Base-by-base conservation (phyloP, 2,329 filamentous ascomycete species). In the Penicillium nordicum region DNA sequence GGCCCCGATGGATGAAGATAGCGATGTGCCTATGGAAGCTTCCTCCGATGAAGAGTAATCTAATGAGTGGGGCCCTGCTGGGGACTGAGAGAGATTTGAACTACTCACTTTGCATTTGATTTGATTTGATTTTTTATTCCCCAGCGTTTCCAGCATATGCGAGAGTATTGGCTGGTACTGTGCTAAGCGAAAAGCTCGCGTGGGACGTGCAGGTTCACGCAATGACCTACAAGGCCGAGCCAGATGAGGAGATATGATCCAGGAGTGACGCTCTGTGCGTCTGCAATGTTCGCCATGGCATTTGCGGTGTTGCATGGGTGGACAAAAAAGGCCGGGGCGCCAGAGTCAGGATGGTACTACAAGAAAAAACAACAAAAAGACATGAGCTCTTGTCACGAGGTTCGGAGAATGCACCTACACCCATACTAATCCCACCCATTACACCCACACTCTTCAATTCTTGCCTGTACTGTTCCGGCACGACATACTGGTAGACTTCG, bases 291-390 rank as follows among this genome's bases (percentile, higher is more conserved):
- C 64, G 80, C 79, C 82, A 97, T 89, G 50, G 89, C 89, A 62
- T 93, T 88, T 54, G 88, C 89, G 9, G 94, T 89, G 71, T 90
- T 85, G 76, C 94, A 97, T 25, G 94, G 93, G 76, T 99, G 94
- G 65, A 97, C 82, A 74, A 96, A 97, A 74, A 93, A 97, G 48
- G 86, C 84, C 40, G 92, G 90, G 57, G 87, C 74, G 51, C 88
- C 88, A 56, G 86, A 90, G 57, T 89, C 75, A 50, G 94, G 93
- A 80, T 97, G 92, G 74, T 95, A 87, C 85, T 93, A 75, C 71
- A 59, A 65, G 52, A 55, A 55, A 55, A 50, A 55, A 44, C 11
- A 36, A 36, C 14, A 36, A 53, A 16, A 54, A 63, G 67, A 63
- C 62, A 74, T 76, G 72, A 74, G 71, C 64, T 67, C 55, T 67